Evolutionary conservation across 139 green algal species (phyloP), one percentile per base, ranked within the genome.

Genomic region (Raphidocelis subcapitata): DNA sequence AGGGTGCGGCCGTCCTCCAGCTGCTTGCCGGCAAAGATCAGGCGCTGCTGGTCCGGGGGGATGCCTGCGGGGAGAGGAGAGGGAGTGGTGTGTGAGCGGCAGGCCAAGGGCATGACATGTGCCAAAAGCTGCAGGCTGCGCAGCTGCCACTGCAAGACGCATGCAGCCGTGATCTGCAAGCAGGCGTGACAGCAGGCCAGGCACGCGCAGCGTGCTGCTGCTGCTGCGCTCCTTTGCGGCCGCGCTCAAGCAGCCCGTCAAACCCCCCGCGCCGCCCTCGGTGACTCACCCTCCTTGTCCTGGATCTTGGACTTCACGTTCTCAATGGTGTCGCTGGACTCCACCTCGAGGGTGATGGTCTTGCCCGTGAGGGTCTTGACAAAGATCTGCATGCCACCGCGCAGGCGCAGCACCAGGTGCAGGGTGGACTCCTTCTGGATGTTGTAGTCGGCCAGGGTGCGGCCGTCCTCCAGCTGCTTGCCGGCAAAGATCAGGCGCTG

Each of bases 11-110:
- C 92, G 65, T 97, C 92, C 85, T 97, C 92, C 65, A 97, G 91
- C 87, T 97, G 92, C 89, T 97, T 97, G 81, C 92, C 92, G 31
- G 92, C 92, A 52, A 97, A 97, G 79, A 97, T 97, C 44, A 97
- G 80, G 52, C 92, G 86, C 88, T 97, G 92, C 88, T 96, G 92
- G 85, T 97, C 92, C 24, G 92, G 92, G 3, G 92, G 92, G 71
- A 97, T 94, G 67, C 89, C 90, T 81, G 74, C 44, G 37, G 24
- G 35, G 24, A n/a, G 46, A 26, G n/a, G n/a, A n/a, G n/a, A n/a
- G n/a, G n/a, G n/a, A n/a, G n/a, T n/a, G n/a, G n/a, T n/a, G n/a
- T n/a, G n/a, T n/a, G n/a, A n/a, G n/a, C n/a, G n/a, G n/a, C n/a
- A n/a, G n/a, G n/a, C n/a, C n/a, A n/a, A n/a, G n/a, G n/a, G n/a